A percentile compares a stretch with the other conserved stretches of the same genome.
Conservation (phyloP, 129 eudicot genomes). For the Logfia minima region DNA sequence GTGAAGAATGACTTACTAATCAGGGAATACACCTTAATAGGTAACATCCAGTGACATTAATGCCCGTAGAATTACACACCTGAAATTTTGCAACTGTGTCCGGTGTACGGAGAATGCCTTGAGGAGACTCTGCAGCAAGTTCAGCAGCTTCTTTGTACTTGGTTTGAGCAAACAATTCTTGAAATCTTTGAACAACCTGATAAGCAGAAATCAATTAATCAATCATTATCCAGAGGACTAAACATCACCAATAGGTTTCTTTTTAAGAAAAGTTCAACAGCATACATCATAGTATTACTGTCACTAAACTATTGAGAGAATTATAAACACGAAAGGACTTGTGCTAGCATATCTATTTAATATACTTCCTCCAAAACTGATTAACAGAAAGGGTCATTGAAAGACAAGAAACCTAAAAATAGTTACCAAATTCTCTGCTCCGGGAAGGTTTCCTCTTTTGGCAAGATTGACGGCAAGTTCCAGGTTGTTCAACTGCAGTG, state of each 20-base stretch:
- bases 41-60: slow-evolving; percentile 10
- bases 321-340: neutral
- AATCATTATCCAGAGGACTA: neutral
- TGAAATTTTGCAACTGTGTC: slow-evolving; percentile 98
- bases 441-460: slow-evolving; percentile 95
- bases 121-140: slow-evolving; percentile 99
- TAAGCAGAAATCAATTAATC: slow-evolving; percentile 19
- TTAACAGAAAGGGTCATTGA: neutral
- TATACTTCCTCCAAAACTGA: neutral
- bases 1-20: neutral
- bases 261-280: slow-evolving; percentile 1
- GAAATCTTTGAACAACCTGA: slow-evolving; percentile 97
- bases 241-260: neutral
- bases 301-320: slow-evolving; percentile 8
- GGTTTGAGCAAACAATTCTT: slow-evolving; percentile 97
- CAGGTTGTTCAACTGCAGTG: slow-evolving; percentile 76
- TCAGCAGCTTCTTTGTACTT: slow-evolving; percentile 99
- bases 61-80: slow-evolving; percentile 37
- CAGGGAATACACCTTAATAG: neutral
- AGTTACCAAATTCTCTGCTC: slow-evolving; percentile 94
- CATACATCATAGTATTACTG: slow-evolving; percentile 1
- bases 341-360: slow-evolving; percentile 1
- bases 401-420: neutral
- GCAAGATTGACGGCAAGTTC: slow-evolving; percentile 99
- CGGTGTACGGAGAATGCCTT: slow-evolving; percentile 95